These are phyloP conservation scores for Dactylellina cionopaga DNA, from an alignment of 2,329 filamentous ascomycete species.

Conservation along the genomic window DNA sequence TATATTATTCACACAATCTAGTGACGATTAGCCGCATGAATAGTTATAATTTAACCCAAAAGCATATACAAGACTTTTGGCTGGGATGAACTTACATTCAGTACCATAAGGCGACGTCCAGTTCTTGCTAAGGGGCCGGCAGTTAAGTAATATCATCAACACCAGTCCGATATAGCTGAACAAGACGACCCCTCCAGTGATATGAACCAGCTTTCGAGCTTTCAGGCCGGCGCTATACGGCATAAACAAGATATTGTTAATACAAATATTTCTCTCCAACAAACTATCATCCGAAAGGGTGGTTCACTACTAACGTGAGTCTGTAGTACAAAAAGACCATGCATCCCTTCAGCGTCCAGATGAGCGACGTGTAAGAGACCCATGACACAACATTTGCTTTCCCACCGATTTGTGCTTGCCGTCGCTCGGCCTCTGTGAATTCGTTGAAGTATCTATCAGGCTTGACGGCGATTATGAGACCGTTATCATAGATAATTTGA, in stretches of 20 bases:
- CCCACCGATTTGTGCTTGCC: conserved; percentile 28
- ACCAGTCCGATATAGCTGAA: conserved; percentile 35
- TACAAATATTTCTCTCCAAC: too few relatives aligned
- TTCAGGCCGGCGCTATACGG: conserved; percentile 30
- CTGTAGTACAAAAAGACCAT: conserved; percentile 51
- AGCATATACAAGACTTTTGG: neutral
- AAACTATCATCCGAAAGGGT: neutral
- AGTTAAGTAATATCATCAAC: conserved; percentile 48
- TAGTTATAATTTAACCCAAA: neutral
- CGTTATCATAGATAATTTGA: conserved; percentile 48
- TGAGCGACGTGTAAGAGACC: conserved; percentile 48
- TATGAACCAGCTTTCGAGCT: conserved; percentile 37
- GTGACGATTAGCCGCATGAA: neutral
- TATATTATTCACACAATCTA: conserved; percentile 49
- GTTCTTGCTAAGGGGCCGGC: conserved; percentile 46
- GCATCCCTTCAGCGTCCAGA: conserved; percentile 49
- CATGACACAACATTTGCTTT: conserved; percentile 49
- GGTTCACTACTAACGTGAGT: conserved; percentile 42
- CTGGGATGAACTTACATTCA: conserved; percentile 24
- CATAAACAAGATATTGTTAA: neutral
- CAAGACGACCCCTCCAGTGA: conserved; percentile 29
- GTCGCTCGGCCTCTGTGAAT: conserved; percentile 17
- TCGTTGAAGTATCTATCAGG: conserved; percentile 39
- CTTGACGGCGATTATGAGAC: conserved; percentile 39
- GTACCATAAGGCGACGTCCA: conserved; percentile 47